A percentile compares a stretch with the other conserved stretches of the same genome.
These are phyloP conservation scores for Paramyrothecium roridum DNA, from an alignment of 2,329 filamentous ascomycete genomes.

Conservation along the genomic window DNA sequence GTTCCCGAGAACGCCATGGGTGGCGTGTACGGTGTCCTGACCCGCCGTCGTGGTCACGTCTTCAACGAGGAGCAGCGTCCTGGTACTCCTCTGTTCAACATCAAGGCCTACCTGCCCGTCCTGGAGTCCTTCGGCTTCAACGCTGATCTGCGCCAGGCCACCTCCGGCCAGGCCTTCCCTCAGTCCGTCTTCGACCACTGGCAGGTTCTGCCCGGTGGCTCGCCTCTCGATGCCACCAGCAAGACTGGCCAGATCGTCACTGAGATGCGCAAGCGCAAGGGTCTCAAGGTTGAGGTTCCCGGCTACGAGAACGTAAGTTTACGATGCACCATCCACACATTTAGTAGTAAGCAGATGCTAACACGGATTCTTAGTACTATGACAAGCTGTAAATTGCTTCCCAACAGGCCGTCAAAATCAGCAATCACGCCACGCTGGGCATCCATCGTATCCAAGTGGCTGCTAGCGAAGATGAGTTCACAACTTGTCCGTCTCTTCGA, in stretches of 20 bases:
- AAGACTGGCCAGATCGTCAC: slow-evolving; percentile 81
- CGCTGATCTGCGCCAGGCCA: slow-evolving; percentile 89
- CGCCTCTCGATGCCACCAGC: slow-evolving; percentile 76
- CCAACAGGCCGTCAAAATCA: slow-evolving; percentile 42
- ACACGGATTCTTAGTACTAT: slow-evolving; percentile 68
- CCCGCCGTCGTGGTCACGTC: slow-evolving; percentile 96
- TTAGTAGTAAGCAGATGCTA: slow-evolving; percentile 52
- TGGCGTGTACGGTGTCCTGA: slow-evolving; percentile 99
- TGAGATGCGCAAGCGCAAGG: slow-evolving; percentile 98
- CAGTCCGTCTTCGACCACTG: slow-evolving; percentile 99
- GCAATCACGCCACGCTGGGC: slow-evolving; percentile 38
- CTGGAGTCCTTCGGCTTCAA: slow-evolving; percentile 99
- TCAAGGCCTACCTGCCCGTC: slow-evolving; percentile 96
- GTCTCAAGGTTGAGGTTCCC: slow-evolving; percentile 94
- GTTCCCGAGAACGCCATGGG: slow-evolving; percentile 98
- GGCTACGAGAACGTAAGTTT: slow-evolving; percentile 90
- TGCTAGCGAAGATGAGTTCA: slow-evolving; percentile 27
- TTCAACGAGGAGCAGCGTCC: slow-evolving; percentile 98
- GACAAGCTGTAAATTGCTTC: slow-evolving; percentile 85
- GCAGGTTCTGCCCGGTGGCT: slow-evolving; percentile 93
- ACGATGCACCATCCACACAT: slow-evolving; percentile 42
- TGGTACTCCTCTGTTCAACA: slow-evolving; percentile 98
- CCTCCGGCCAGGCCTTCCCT: slow-evolving; percentile 97
- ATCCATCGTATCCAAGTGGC: slow-evolving; percentile 36
- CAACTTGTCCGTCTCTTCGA: slow-evolving; percentile 10